A percentile compares a stretch with the other conserved stretches of the same genome.
Evolutionary conservation across 805 yeast species (phyloP).

Genomic region (Komagataella phaffii): DNA sequence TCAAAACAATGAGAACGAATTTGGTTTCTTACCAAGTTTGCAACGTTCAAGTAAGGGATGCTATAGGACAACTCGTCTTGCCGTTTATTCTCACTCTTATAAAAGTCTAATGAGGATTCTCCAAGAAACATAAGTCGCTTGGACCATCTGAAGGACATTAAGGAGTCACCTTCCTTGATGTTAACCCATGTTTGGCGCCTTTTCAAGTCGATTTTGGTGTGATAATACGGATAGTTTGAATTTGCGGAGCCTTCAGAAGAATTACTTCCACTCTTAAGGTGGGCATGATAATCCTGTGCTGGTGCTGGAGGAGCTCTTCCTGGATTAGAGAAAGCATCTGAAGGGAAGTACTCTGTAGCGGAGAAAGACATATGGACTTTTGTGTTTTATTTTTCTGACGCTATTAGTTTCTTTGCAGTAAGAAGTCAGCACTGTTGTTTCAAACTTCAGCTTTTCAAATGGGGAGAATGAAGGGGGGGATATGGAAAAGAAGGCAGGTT

Average conservation of each 20-base stretch:
- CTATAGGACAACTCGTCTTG: slow-evolving; percentile 31
- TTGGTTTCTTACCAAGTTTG: slow-evolving; percentile 54
- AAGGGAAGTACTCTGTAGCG: slow-evolving; percentile 29
- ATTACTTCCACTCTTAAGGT: slow-evolving; percentile 19
- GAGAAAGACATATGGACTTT: slow-evolving; percentile 23
- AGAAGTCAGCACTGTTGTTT: neutral
- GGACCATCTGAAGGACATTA: slow-evolving; percentile 85
- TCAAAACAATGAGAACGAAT: slow-evolving; percentile 75
- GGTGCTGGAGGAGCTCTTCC: slow-evolving; percentile 49
- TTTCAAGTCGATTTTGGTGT: slow-evolving; percentile 16
- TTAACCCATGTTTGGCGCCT: slow-evolving; percentile 74
- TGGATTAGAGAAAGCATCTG: slow-evolving; percentile 35
- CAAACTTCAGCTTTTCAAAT: neutral
- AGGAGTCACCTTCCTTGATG: slow-evolving; percentile 75
- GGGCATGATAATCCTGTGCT: slow-evolving; percentile 11
- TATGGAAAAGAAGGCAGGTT: neutral
- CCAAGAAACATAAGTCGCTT: slow-evolving; percentile 69
- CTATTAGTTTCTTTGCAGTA: neutral
- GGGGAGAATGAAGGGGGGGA: neutral
- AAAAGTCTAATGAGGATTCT: slow-evolving; percentile 64
- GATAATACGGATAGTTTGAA: slow-evolving; percentile 12
- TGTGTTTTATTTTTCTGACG: neutral
- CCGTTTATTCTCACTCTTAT: slow-evolving; percentile 43
- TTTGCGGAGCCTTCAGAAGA: slow-evolving; percentile 15
- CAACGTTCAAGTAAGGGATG: slow-evolving; percentile 44